Conservation (phyloP, 495 filamentous ascomycete species). For the Durotheca rogersii region DNA sequence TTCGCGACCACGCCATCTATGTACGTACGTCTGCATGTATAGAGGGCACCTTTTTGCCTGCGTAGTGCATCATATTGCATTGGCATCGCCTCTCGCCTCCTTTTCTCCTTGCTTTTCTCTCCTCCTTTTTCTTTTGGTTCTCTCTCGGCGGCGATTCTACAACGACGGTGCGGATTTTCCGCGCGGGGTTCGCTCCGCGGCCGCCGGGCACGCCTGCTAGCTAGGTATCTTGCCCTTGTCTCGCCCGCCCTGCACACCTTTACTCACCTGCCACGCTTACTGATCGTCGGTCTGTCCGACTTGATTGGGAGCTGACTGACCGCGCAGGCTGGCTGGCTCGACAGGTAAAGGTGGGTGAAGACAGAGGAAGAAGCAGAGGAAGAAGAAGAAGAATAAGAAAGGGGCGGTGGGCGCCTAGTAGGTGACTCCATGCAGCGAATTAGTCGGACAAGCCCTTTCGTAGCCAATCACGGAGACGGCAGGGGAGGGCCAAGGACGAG, state of each 20-base stretch:
- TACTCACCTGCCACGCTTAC: background rate
- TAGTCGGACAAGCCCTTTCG: too few relatives aligned
- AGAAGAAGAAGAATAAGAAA: background rate
- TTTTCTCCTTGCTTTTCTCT: background rate
- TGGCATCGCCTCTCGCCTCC: too few relatives aligned
- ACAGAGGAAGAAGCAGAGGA: background rate
- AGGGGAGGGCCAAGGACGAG: too few relatives aligned
- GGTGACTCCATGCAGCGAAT: background rate
- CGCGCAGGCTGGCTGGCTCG: constrained; percentile 6
- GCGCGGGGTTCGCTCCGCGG: constrained; percentile 13
- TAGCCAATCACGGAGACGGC: too few relatives aligned
- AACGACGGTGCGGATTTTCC: constrained; percentile 16
- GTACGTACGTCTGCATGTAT: too few relatives aligned
- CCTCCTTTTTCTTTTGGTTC: constrained; percentile 1
- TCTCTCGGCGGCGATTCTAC: constrained; percentile 4
- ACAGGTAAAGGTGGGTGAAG: constrained; percentile 17
- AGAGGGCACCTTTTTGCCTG: too few relatives aligned
- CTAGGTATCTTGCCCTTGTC: too few relatives aligned
- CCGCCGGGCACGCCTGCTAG: too few relatives aligned
- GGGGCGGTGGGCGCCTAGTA: too few relatives aligned
- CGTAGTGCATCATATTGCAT: too few relatives aligned
- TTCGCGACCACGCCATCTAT: too few relatives aligned
- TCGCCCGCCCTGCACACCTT: too few relatives aligned
- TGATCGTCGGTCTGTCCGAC: constrained; percentile 3
- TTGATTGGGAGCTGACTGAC: constrained; percentile 17